Conservation (phyloP, 2,329 filamentous ascomycete genomes). For the Trichophyton rubrum region DNA sequence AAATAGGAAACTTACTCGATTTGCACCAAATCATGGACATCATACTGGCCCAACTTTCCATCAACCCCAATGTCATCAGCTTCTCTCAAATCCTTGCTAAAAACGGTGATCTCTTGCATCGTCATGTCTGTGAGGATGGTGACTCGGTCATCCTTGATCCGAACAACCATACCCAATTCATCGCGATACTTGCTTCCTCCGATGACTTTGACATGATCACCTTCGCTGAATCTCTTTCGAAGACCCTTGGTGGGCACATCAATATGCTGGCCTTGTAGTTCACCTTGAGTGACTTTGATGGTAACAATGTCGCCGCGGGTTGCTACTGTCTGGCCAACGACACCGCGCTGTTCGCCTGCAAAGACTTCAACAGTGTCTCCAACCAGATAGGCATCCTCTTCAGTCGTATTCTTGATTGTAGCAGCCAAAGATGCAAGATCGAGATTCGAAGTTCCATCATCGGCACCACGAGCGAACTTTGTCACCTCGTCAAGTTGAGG, state of each 20-base stretch:
- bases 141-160: slow-evolving; percentile 81
- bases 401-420: slow-evolving; percentile 72
- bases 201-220: slow-evolving; percentile 98
- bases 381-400: slow-evolving; percentile 71
- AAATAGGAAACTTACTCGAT: slow-evolving; percentile 51
- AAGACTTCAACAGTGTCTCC: slow-evolving; percentile 97
- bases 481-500: slow-evolving; percentile 90
- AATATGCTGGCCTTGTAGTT: slow-evolving; percentile 68
- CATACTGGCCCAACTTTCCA: slow-evolving; percentile 70
- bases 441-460: slow-evolving; percentile 86
- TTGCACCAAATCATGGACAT: slow-evolving; percentile 87
- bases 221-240: slow-evolving; percentile 80
- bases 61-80: slow-evolving; percentile 84
- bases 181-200: slow-evolving; percentile 88
- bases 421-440: slow-evolving; percentile 84
- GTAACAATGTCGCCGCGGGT: slow-evolving; percentile 89
- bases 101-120: slow-evolving; percentile 89
- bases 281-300: slow-evolving; percentile 70
- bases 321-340: slow-evolving; percentile 71
- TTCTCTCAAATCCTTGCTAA: slow-evolving; percentile 90
- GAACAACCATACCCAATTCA: slow-evolving; percentile 93
- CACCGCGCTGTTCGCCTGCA: slow-evolving; percentile 85
- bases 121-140: slow-evolving; percentile 87
- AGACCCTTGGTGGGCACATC: slow-evolving; percentile 87
- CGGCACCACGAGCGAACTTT: slow-evolving; percentile 75